Percentiles rank a stretch among this genome's conserved stretches.
These are phyloP conservation scores for Sanghuangporus weigelae DNA, from an alignment of 1,284 basidiomycete species.

Conservation along the genomic window DNA sequence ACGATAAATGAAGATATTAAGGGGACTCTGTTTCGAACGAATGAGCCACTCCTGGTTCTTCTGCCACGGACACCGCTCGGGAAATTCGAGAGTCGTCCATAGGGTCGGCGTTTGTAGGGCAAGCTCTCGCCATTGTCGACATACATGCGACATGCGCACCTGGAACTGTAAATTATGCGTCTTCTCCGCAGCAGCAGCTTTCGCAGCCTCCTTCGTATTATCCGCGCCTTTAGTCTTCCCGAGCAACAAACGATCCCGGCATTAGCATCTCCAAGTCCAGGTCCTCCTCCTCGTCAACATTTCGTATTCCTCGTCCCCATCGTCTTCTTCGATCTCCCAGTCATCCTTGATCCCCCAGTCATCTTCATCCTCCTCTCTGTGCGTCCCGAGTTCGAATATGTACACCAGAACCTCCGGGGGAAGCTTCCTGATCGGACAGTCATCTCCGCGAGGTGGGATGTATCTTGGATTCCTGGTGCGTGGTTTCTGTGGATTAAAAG, in stretches of 20 bases:
- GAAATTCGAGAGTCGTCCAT: conserved; percentile 26
- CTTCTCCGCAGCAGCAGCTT: conserved; percentile 21
- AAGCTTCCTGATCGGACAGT: conserved; percentile 43
- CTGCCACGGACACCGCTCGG: conserved; percentile 26
- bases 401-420: conserved; percentile 54
- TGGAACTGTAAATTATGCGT: conserved; percentile 31
- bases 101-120: conserved; percentile 29
- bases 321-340: too few relatives aligned
- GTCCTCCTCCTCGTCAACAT: conserved; percentile 21
- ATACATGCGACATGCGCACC: conserved; percentile 40
- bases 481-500: too few relatives aligned
- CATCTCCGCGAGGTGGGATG: conserved; percentile 9
- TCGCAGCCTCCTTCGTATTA: conserved; percentile 16
- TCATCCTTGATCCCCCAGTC: conserved; percentile 22
- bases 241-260: conserved; percentile 10
- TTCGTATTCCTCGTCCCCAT: conserved; percentile 18
- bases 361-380: conserved; percentile 32
- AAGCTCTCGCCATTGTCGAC: conserved; percentile 31
- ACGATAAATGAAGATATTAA: conserved; percentile 33
- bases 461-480: conserved; percentile 13
- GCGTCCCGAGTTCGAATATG: conserved; percentile 48
- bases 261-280: conserved; percentile 3
- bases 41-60: conserved; percentile 34
- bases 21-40: conserved; percentile 41
- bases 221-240: neutral